Percentiles rank a stretch among this genome's conserved stretches.
These are phyloP conservation scores for Nicotiana knightiana DNA, from an alignment of 257 asterid species.

Conservation along the genomic window DNA sequence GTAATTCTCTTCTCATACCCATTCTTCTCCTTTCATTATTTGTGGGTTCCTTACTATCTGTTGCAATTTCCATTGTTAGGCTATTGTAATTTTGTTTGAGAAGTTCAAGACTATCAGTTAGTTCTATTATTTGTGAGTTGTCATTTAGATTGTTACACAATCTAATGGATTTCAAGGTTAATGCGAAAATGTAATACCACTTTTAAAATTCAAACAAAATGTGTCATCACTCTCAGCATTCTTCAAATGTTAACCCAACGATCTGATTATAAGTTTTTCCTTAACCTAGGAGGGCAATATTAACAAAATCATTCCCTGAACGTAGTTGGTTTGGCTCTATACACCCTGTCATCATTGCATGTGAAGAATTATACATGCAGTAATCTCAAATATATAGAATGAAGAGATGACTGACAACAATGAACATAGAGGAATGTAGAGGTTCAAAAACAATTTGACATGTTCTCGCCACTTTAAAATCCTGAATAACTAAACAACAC, in stretches of 20 bases:
- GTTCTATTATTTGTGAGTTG: no score
- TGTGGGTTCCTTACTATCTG: no score
- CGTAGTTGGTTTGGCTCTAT: not conserved
- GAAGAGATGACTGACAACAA: not conserved
- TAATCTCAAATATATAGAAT: not conserved
- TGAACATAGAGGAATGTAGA: not conserved
- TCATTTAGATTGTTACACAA: no score
- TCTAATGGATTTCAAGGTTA: conserved; percentile 1
- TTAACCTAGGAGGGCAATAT: not conserved
- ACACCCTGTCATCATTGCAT: not conserved
- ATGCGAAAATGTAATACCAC: not conserved
- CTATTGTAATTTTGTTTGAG: no score
- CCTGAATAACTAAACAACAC: not conserved
- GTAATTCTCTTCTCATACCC: no score
- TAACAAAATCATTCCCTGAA: not conserved
- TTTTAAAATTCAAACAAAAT: not conserved
- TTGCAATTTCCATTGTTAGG: no score
- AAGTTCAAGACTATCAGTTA: no score
- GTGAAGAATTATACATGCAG: not conserved
- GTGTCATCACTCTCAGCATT: not conserved
- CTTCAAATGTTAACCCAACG: not conserved
- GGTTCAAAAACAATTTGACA: not conserved
- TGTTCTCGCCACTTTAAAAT: not conserved
- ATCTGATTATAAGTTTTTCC: not conserved
- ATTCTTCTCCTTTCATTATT: no score